Percentiles rank a stretch among this genome's conserved stretches.
Conservation (phyloP, 2,329 filamentous ascomycete genomes). For the Xylaria sp. region DNA sequence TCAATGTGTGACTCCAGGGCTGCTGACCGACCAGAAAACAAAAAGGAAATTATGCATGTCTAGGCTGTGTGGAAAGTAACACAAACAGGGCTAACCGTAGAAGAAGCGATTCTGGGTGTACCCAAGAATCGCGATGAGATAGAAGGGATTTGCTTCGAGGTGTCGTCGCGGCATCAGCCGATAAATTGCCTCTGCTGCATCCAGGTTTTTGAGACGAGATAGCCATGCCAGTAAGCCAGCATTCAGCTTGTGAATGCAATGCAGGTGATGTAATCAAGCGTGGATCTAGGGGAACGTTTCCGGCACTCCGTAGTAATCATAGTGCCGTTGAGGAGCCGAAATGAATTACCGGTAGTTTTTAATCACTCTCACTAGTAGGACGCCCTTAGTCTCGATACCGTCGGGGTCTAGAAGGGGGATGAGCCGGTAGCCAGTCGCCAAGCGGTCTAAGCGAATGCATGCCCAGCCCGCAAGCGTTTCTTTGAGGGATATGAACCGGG, state of each 20-base stretch:
- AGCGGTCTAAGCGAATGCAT: constrained; percentile 68
- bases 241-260: constrained; percentile 1
- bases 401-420: constrained; percentile 60
- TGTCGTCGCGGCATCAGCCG: background rate
- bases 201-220: background rate
- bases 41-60: constrained; percentile 28
- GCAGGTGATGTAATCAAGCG: constrained; percentile 8
- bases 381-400: constrained; percentile 57
- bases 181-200: background rate
- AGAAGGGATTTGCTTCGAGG: background rate
- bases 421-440: constrained; percentile 65
- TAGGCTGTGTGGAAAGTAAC: constrained; percentile 6
- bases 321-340: background rate
- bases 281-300: background rate
- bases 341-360: constrained; percentile 55
- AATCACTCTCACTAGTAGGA: constrained; percentile 63
- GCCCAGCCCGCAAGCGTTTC: constrained; percentile 58
- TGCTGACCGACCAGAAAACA: constrained; percentile 13
- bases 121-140: constrained; percentile 2
- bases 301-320: background rate
- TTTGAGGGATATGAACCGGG: constrained; percentile 17
- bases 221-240: constrained; percentile 1
- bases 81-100: background rate
- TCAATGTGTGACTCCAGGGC: constrained; percentile 23
- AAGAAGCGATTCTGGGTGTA: background rate